These are phyloP conservation scores for Solanum microdontum DNA, from an alignment of 257 asterid genomes.

Conservation along the genomic window DNA sequence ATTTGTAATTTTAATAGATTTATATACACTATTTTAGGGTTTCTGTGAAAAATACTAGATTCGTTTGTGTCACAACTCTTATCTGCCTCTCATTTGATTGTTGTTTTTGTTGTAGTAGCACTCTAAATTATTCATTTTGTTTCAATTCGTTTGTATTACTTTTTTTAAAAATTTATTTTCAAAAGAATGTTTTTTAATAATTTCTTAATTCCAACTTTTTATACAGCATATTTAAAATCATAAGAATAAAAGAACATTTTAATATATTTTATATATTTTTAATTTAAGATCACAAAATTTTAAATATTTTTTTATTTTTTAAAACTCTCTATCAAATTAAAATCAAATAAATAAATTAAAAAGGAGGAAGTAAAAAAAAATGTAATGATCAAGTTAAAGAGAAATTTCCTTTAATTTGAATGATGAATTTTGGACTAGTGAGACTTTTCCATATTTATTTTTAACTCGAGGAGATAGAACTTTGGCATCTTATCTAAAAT, in stretches of 20 bases:
- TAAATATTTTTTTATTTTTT: too few relatives aligned
- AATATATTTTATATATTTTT: too few relatives aligned
- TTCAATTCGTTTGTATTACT: too few relatives aligned
- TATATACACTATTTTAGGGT: neutral
- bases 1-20: neutral
- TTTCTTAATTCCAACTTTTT: neutral
- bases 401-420: neutral
- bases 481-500: neutral
- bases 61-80: neutral
- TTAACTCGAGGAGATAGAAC: neutral
- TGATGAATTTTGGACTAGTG: neutral
- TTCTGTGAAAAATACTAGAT: neutral
- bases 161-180: too few relatives aligned
- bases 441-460: neutral
- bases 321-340: neutral
- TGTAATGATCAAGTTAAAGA: neutral
- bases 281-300: too few relatives aligned
- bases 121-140: neutral
- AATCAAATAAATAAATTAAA: too few relatives aligned
- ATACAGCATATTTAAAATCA: too few relatives aligned
- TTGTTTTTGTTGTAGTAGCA: conserved; percentile 10
- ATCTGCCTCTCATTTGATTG: neutral
- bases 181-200: neutral
- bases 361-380: neutral
- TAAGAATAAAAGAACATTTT: too few relatives aligned